phyloP scores from a whole-genome alignment of 2,329 filamentous ascomycete genomes.

The Chaetomiaceae sp. region DNA sequence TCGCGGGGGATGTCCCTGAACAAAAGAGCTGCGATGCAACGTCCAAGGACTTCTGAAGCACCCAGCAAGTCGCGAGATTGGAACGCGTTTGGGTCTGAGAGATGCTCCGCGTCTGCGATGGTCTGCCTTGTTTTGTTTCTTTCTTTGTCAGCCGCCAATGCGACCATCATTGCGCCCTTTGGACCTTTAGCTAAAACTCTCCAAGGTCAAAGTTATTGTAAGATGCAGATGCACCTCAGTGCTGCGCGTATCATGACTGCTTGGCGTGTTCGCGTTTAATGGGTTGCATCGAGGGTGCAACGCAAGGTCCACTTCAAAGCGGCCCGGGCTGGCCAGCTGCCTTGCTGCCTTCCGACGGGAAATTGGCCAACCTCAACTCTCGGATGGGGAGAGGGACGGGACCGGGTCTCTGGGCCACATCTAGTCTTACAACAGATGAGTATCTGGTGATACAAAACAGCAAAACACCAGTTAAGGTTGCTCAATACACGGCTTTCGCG shows the following conservation, averaged over 20 bases:
- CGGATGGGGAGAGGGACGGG: not conserved
- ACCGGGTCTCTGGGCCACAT: constrained; percentile 8
- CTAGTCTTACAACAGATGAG: constrained; percentile 3
- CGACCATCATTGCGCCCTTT: constrained; percentile 16
- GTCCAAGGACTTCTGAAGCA: not conserved
- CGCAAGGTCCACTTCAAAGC: constrained; percentile 9
- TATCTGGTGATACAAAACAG: not conserved
- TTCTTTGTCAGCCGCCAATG: constrained; percentile 23
- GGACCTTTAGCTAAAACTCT: constrained; percentile 13
- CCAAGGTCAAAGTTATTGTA: constrained; percentile 6
- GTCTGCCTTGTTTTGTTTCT: constrained; percentile 2
- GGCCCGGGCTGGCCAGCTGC: not conserved
- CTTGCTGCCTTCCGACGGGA: no score
- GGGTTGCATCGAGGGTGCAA: constrained; percentile 16
- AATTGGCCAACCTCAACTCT: no score
- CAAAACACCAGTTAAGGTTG: constrained; percentile 15
- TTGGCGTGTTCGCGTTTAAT: constrained; percentile 30
- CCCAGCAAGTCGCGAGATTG: not conserved
- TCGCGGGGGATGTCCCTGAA: not conserved
- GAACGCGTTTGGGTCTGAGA: not conserved
- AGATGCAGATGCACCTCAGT: constrained; percentile 27
- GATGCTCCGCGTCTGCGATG: not conserved
- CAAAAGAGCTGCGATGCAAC: not conserved
- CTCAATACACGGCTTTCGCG: constrained; percentile 12
- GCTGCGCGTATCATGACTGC: constrained; percentile 30